These are phyloP conservation scores for Suillus ampliporus DNA, from an alignment of 768 basidiomycete species.

Conservation along the genomic window DNA sequence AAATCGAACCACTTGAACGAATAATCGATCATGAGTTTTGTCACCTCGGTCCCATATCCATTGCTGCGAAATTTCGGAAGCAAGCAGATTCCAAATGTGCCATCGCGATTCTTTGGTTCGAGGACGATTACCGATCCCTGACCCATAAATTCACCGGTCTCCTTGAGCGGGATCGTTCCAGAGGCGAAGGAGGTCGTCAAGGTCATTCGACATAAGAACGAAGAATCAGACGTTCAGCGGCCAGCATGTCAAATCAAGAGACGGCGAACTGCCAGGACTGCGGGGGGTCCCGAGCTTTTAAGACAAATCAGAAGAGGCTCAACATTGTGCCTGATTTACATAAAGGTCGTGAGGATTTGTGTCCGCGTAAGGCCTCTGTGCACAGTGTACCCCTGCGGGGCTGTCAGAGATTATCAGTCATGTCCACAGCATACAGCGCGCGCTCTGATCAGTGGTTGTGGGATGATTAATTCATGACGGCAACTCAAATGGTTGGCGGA, in stretches of 20 bases:
- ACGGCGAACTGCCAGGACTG: background rate
- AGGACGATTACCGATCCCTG: slow-evolving; percentile 32
- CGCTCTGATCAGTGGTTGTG: background rate
- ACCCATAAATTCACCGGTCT: slow-evolving; percentile 39
- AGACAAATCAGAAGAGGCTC: background rate
- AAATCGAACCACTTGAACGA: slow-evolving; percentile 45
- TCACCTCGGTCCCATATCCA: slow-evolving; percentile 49
- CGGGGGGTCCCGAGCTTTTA: background rate
- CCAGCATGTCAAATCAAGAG: slow-evolving; percentile 24
- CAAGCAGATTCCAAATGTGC: slow-evolving; percentile 39
- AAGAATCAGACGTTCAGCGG: slow-evolving; percentile 39
- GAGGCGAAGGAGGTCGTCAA: slow-evolving; percentile 34
- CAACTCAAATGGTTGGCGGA: background rate
- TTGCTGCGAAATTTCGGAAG: slow-evolving; percentile 40
- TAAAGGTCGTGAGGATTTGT: background rate
- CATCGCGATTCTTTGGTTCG: slow-evolving; percentile 36
- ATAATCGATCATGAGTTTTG: slow-evolving; percentile 46
- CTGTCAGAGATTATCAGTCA: too few relatives aligned
- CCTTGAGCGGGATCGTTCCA: slow-evolving; percentile 36
- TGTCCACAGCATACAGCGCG: background rate
- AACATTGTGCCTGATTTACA: background rate
- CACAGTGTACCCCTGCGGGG: background rate
- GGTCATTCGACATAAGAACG: slow-evolving; percentile 40
- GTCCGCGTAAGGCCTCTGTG: background rate
- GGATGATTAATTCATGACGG: background rate